These are phyloP conservation scores for Cutaneotrichosporon cutaneum DNA, from an alignment of 1,284 basidiomycete genomes.

Conservation along the genomic window DNA sequence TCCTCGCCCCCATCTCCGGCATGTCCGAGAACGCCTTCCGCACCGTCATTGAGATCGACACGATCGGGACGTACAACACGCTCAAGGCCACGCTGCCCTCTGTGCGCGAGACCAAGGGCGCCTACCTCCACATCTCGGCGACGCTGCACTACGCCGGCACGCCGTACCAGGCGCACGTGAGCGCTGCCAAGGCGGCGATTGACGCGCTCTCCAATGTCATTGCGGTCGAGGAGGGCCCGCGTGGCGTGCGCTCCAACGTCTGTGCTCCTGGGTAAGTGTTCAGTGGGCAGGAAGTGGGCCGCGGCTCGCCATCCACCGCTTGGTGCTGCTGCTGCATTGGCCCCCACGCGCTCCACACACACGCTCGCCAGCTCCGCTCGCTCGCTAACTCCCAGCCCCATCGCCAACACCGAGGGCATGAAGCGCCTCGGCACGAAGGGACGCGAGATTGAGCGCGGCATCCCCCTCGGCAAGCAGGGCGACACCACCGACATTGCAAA, in stretches of 20 bases:
- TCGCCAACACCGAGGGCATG: constrained; percentile 81
- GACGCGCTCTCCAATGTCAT: constrained; percentile 82
- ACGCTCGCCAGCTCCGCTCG: neutral
- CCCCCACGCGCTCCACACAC: neutral
- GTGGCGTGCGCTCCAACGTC: constrained; percentile 90
- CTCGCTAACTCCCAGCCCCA: constrained; percentile 58
- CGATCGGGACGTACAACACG: constrained; percentile 91
- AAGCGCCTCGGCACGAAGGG: constrained; percentile 63
- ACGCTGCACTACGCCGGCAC: constrained; percentile 87
- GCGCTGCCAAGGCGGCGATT: constrained; percentile 90
- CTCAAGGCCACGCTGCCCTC: constrained; percentile 82
- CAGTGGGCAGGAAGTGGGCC: no score
- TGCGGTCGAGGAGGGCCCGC: constrained; percentile 89
- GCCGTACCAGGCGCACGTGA: constrained; percentile 90
- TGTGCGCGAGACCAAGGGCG: constrained; percentile 68
- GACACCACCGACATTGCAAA: constrained; percentile 73
- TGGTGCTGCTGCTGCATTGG: neutral
- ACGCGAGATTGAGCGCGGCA: constrained; percentile 39
- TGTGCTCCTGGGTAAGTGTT: constrained; percentile 69
- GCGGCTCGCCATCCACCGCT: no score
- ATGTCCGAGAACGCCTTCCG: constrained; percentile 85
- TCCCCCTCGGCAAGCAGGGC: constrained; percentile 67
- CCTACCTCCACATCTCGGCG: constrained; percentile 88
- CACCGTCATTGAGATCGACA: constrained; percentile 90
- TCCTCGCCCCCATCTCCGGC: constrained; percentile 75